A percentile compares a stretch with the other conserved stretches of the same genome.
Conservation (phyloP, 2,329 filamentous ascomycete species). For the Rhynchosporium graminicola region DNA sequence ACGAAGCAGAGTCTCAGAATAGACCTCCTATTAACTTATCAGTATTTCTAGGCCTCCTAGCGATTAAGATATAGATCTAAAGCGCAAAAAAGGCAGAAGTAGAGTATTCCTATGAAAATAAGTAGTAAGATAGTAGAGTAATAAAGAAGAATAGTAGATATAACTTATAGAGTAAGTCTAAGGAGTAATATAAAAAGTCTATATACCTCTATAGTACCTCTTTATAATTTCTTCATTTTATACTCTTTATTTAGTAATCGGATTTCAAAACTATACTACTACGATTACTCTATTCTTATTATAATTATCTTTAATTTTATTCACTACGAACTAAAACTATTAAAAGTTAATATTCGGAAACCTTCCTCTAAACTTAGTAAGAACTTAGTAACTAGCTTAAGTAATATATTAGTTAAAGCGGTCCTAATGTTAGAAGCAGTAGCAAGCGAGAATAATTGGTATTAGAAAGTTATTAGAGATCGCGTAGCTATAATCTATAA, state of each 20-base stretch:
- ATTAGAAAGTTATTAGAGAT: too few relatives aligned
- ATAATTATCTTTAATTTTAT: too few relatives aligned
- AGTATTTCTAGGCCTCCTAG: not conserved
- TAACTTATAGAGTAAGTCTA: not conserved
- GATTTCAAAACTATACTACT: not conserved
- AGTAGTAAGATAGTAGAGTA: not conserved
- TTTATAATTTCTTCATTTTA: conserved; percentile 2
- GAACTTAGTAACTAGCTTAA: too few relatives aligned
- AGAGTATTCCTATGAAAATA: not conserved
- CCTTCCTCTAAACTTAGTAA: too few relatives aligned
- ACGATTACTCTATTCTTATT: too few relatives aligned
- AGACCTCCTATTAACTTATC: not conserved
- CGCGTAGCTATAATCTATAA: too few relatives aligned
- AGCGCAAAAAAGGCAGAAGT: not conserved
- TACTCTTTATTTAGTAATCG: conserved; percentile 7
- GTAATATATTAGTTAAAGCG: too few relatives aligned
- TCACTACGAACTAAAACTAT: too few relatives aligned
- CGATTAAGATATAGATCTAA: not conserved
- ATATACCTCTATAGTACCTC: conserved; percentile 2
- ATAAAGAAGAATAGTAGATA: conserved; percentile 3
- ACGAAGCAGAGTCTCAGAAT: conserved; percentile 8
- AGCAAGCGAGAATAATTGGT: too few relatives aligned
- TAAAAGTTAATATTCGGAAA: too few relatives aligned
- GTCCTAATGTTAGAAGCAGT: too few relatives aligned
- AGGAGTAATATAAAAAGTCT: not conserved